Evolutionary conservation across 768 basidiomycete genomes (phyloP), one percentile per base, ranked within the genome.

Genomic region (Naganishia friedmannii): DNA sequence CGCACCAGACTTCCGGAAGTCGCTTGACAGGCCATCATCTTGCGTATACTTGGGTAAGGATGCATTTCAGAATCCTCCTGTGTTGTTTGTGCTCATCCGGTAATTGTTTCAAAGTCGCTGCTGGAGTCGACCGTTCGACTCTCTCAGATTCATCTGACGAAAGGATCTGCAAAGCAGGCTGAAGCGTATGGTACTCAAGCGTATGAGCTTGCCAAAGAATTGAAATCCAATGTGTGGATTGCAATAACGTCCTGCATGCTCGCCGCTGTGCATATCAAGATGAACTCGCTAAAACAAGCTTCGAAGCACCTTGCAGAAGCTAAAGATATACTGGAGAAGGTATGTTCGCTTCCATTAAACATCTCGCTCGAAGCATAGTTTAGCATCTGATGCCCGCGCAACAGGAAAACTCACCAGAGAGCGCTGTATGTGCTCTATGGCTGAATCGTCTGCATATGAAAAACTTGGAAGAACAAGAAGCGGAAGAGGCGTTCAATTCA

Each of bases 171-270:
- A 3, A 86, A 89, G 26, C 92, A 94, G 75, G 88, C 91, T 1
- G 88, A 91, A 71, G 93, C 90, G 74, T 95, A 93, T 77, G 84
- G 89, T 0, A 84, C 88, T 48, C 89, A 92, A 76, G 90, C 90
- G 0, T 82, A 85, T n/a, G 87, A 88, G 23, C 82, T 97, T 0
- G 90, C 92, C 0, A 82, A 84, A 56, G 84, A 88, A 7, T 87
- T 89, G 39, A 42, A 26, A 28, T 39, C 60, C 39, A 42, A 19
- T 19, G 84, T 87, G 0, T 82, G 90, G 75, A 79, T 85, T 8
- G 86, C 88, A 26, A 86, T 89, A 10, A 90, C 91, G 0, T 80
- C 89, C 32, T 84, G 88, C 0, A 83, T 85, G 74, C 86, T 87
- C 65, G 89, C 86, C 3, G 90, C 93, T 72, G 83, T 95, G 1